A percentile compares a stretch with the other conserved stretches of the same genome.
These are phyloP conservation scores for Crithidia bombi DNA, from an alignment of 208 protist genomes.

Conservation along the genomic window DNA sequence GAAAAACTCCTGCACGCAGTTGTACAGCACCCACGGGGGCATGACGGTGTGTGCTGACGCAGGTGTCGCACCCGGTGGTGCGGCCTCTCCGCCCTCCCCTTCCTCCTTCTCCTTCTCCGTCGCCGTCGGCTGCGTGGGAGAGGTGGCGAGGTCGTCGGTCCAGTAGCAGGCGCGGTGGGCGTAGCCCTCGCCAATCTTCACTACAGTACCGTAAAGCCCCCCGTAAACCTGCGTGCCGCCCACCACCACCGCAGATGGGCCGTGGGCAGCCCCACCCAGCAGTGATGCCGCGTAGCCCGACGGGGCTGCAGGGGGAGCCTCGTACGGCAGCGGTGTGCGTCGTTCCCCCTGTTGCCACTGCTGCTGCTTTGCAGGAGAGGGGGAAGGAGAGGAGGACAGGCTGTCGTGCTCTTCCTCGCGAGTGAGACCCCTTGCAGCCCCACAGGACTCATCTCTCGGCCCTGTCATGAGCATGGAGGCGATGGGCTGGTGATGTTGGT, in stretches of 20 bases:
- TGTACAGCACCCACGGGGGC: constrained; percentile 69
- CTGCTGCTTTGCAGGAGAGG: not conserved
- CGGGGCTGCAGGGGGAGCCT: not conserved
- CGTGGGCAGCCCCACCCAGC: not conserved
- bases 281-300: not conserved
- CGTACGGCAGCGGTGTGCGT: constrained; percentile 11
- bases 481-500: constrained; percentile 47
- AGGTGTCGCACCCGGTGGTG: not conserved
- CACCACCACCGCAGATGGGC: constrained; percentile 5
- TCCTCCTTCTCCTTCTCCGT: not conserved
- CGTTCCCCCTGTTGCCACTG: too few species aligned
- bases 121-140: not conserved
- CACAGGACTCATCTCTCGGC: not conserved
- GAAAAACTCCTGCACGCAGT: constrained; percentile 53
- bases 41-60: constrained; percentile 18
- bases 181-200: constrained; percentile 36
- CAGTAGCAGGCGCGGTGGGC: constrained; percentile 48
- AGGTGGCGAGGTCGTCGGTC: not conserved
- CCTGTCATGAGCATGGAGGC: constrained; percentile 77
- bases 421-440: too few species aligned
- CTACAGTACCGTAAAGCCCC: constrained; percentile 49
- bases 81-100: not conserved
- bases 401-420: too few species aligned
- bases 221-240: constrained; percentile 33
- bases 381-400: not conserved